Base-by-base conservation (phyloP, 1,284 basidiomycete species). In the Tetrapyrgos nigripes region DNA sequence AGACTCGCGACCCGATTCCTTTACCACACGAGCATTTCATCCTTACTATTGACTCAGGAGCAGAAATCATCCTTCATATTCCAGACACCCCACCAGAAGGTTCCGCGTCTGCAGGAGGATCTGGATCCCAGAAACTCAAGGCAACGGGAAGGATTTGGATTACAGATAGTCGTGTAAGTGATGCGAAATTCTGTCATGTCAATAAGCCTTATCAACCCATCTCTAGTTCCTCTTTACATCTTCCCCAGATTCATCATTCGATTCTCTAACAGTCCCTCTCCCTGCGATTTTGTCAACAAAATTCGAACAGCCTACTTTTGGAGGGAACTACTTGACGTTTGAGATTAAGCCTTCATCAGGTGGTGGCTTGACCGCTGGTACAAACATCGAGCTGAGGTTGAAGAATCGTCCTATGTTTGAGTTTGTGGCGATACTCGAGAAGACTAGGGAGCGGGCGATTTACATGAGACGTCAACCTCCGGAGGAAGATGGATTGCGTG, bases 291-390 rank as follows among this genome's bases (percentile, higher is more conserved):
- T 91, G 14, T 83, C 85, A 4, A 88, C 88, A 23, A 82, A 80
- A 62, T 92, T 90, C 69, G 84, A 91, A 64, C 91, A 92, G 69
- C 91, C 92, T 2, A 80, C 84, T 17, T 87, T 92, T 58, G 83
- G 81, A 48, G 72, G 83, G 10, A 93, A 93, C 68, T 91, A 84
- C 65, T 79, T 93, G 45, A 68, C 75, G 0, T 77, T 93, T 63
- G 83, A 87, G 48, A 76, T 93, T 66, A 84, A 81, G 64, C 89
- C 92, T 10, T 79, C 88, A 1, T 69, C 80, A 0, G 84, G 80
- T 19, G 91, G 91, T 19, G 87, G 87, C 10, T 74, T 93, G 28
- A 82, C 80, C 0, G 74, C 81, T 2, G 88, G 87, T 0, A 88
- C 89, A 23, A 82, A 72, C 53, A 83, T 81, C 1, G 88, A 92